Conservation (phyloP, 164 flowering plant genomes). For the Euptelea pleiosperma region DNA sequence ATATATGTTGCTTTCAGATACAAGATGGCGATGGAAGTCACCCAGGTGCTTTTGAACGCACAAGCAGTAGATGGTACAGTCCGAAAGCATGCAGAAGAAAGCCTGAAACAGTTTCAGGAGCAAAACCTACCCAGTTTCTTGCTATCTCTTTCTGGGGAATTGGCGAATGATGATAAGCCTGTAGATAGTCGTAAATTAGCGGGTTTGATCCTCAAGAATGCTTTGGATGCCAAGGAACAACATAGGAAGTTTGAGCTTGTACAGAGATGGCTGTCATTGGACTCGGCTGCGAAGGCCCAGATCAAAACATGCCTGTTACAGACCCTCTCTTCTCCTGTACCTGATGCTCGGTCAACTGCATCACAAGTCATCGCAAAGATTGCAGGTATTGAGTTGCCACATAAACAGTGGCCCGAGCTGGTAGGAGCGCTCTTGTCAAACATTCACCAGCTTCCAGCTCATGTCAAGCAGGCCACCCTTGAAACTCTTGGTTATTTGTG, state of each 20-base stretch:
- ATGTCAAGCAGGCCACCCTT: constrained; percentile 67
- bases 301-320: constrained; percentile 49
- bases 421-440: constrained; percentile 51
- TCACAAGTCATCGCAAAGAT: constrained; percentile 72
- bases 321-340: constrained; percentile 50
- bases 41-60: constrained; percentile 61
- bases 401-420: constrained; percentile 72
- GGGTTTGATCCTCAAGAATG: constrained; percentile 63
- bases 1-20: too few species aligned
- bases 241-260: constrained; percentile 61
- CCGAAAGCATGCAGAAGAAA: constrained; percentile 68
- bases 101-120: constrained; percentile 59
- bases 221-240: constrained; percentile 71
- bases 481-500: constrained; percentile 72
- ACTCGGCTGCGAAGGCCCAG: constrained; percentile 43
- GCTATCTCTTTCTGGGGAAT: constrained; percentile 58
- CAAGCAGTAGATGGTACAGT: constrained; percentile 59
- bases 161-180: constrained; percentile 61
- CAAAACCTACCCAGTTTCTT: constrained; percentile 58
- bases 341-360: constrained; percentile 64
- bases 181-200: constrained; percentile 62
- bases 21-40: constrained; percentile 58
- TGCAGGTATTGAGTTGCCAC: constrained; percentile 73
- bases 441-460: constrained; percentile 52
- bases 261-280: constrained; percentile 59